Percentiles rank a stretch among this genome's conserved stretches.
These are phyloP conservation scores for Oryza officinalis DNA, from an alignment of 176 grass and related monocot species.

Conservation along the genomic window DNA sequence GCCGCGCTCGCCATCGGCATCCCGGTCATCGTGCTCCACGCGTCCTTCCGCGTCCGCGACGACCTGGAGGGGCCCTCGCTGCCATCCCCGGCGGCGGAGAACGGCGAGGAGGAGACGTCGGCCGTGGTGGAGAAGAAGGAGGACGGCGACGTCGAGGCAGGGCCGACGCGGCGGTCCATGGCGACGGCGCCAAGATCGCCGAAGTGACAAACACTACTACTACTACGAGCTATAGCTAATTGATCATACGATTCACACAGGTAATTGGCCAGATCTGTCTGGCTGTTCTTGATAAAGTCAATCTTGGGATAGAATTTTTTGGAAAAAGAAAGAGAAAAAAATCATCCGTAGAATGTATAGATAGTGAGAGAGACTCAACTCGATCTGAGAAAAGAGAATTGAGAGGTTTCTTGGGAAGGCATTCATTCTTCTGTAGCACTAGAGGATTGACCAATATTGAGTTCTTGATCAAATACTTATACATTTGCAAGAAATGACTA, in stretches of 20 bases:
- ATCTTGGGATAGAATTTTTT: slow-evolving; percentile 18
- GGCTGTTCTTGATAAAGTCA: neutral
- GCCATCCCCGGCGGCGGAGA: slow-evolving; percentile 6
- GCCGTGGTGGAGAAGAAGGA: slow-evolving; percentile 77
- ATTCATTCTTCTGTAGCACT: slow-evolving; percentile 4
- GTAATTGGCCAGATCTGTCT: neutral
- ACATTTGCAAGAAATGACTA: neutral
- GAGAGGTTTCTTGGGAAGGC: neutral
- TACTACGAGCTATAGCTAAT: slow-evolving; percentile 17
- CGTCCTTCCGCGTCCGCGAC: slow-evolving; percentile 68
- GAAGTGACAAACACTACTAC: slow-evolving; percentile 12
- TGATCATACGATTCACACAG: slow-evolving; percentile 19
- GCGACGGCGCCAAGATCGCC: slow-evolving; percentile 42
- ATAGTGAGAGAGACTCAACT: neutral
- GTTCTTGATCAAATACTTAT: slow-evolving; percentile 5
- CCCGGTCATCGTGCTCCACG: slow-evolving; percentile 63
- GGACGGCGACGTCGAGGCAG: slow-evolving; percentile 56
- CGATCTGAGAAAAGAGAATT: neutral
- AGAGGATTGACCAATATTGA: neutral
- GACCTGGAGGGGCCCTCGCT: slow-evolving; percentile 51
- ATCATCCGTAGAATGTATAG: neutral
- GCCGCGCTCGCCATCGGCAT: slow-evolving; percentile 48
- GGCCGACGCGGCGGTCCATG: slow-evolving; percentile 46
- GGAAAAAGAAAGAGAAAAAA: neutral
- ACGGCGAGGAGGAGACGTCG: slow-evolving; percentile 34